Conservation (phyloP, 306 rosid species). For the Vicia villosa region DNA sequence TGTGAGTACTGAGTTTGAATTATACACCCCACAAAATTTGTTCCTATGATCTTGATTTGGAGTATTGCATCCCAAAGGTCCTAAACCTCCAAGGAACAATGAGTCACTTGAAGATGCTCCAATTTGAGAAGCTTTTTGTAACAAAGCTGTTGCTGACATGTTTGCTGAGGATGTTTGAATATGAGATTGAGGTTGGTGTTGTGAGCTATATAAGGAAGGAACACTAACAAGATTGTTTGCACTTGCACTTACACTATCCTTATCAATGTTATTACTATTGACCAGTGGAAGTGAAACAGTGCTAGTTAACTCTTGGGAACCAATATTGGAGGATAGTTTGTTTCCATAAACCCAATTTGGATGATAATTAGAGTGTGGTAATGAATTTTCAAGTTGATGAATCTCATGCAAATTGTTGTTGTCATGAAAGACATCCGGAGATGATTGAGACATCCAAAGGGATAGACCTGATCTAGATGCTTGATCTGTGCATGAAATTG, state of each 20-base stretch:
- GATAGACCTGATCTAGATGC: slow-evolving; percentile 47
- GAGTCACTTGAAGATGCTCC: slow-evolving; percentile 68
- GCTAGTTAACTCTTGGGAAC: slow-evolving; percentile 44
- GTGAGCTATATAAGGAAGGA: slow-evolving; percentile 70
- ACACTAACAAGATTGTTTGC: slow-evolving; percentile 49
- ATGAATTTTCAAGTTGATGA: slow-evolving; percentile 35
- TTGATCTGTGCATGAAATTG: slow-evolving; percentile 45
- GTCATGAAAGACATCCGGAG: slow-evolving; percentile 43
- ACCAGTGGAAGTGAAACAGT: slow-evolving; percentile 46
- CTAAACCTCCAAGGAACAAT: slow-evolving; percentile 60
- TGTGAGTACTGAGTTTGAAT: slow-evolving; percentile 38
- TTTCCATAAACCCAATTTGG: slow-evolving; percentile 66
- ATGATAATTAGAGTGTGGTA: slow-evolving; percentile 46
- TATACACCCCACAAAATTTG: no score
- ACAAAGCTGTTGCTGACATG: slow-evolving; percentile 93
- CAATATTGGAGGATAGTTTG: slow-evolving; percentile 45
- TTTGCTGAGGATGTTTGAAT: slow-evolving; percentile 38
- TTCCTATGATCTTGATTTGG: slow-evolving; percentile 50
- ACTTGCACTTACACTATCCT: slow-evolving; percentile 35
- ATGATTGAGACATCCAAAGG: slow-evolving; percentile 58
- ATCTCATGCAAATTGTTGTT: slow-evolving; percentile 43
- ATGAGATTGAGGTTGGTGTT: slow-evolving; percentile 39
- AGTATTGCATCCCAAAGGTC: slow-evolving; percentile 45
- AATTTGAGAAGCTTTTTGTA: slow-evolving; percentile 85
- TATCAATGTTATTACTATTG: slow-evolving; percentile 32